Percentiles rank a stretch among this genome's conserved stretches.
These are phyloP conservation scores for Nitzschia palea DNA, from an alignment of 108 stramenopile genomes.

Conservation along the genomic window DNA sequence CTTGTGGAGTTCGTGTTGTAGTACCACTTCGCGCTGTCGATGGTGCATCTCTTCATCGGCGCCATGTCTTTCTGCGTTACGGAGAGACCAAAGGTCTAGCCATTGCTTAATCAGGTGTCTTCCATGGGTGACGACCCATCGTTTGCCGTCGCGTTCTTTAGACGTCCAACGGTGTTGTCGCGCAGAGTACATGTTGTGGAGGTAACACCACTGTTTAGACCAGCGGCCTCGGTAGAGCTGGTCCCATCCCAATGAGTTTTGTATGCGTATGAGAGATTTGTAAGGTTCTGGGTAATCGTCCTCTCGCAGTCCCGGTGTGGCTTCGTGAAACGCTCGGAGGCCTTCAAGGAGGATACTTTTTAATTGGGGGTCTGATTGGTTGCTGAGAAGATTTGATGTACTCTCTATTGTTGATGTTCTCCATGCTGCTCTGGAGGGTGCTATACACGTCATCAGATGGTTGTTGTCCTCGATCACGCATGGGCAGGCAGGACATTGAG, in stretches of 20 bases:
- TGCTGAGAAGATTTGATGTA: neutral
- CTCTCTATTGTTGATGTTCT: neutral
- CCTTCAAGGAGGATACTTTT: neutral
- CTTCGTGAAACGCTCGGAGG: too few species aligned
- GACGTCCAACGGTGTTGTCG: neutral
- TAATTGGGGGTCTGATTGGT: neutral
- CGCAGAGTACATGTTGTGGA: neutral
- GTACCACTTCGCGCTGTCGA: neutral
- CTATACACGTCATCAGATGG: neutral
- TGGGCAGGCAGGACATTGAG: neutral
- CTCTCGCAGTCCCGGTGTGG: neutral
- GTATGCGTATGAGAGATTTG: too few species aligned
- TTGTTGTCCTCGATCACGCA: neutral
- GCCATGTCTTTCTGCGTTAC: constrained; percentile 1
- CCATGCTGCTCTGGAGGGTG: neutral
- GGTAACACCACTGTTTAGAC: neutral
- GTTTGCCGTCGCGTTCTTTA: too few species aligned
- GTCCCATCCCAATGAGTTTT: neutral
- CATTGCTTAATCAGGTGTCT: neutral
- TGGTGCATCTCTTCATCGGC: neutral
- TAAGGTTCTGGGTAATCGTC: too few species aligned
- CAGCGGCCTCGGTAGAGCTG: neutral
- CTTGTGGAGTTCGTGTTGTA: neutral
- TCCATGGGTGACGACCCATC: neutral
- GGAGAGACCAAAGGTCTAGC: neutral